Evolutionary conservation across 768 basidiomycete genomes (phyloP).

Genomic region (Termitomyces heimii): DNA sequence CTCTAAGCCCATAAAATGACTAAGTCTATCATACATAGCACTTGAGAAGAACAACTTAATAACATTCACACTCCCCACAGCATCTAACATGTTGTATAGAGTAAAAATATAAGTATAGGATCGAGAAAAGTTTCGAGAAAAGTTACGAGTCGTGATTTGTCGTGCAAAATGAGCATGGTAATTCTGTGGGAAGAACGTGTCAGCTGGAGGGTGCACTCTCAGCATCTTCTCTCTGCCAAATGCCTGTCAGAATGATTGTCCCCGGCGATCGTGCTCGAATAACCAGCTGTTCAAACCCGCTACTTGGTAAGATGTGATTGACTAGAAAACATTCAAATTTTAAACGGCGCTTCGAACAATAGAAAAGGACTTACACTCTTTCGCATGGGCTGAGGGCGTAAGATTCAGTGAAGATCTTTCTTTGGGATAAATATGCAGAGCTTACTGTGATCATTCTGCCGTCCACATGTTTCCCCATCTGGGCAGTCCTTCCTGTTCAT

Average conservation of each 20-base stretch:
- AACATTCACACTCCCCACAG: background rate
- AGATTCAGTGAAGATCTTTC: conserved; percentile 4
- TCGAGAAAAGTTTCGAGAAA: background rate
- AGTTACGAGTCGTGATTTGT: background rate
- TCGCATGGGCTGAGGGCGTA: conserved; percentile 52
- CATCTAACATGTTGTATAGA: background rate
- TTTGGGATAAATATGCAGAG: conserved; percentile 1
- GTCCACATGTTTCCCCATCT: conserved; percentile 50
- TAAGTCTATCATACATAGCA: background rate
- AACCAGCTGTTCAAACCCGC: conserved; percentile 4
- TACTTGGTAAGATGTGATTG: conserved; percentile 34
- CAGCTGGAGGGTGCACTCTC: background rate
- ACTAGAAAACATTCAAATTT: conserved; percentile 19
- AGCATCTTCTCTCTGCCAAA: background rate
- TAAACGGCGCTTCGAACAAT: background rate
- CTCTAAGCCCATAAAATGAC: background rate
- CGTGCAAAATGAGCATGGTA: background rate
- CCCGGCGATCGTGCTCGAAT: background rate
- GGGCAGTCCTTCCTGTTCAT: conserved; percentile 62
- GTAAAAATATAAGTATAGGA: background rate
- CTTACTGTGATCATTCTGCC: conserved; percentile 65
- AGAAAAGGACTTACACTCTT: conserved; percentile 53
- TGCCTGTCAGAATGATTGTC: background rate
- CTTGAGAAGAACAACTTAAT: background rate
- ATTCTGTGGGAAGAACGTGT: background rate